A percentile compares a stretch with the other conserved stretches of the same genome.
Conservation (phyloP, 1,284 basidiomycete species). For the Pascua sp. region DNA sequence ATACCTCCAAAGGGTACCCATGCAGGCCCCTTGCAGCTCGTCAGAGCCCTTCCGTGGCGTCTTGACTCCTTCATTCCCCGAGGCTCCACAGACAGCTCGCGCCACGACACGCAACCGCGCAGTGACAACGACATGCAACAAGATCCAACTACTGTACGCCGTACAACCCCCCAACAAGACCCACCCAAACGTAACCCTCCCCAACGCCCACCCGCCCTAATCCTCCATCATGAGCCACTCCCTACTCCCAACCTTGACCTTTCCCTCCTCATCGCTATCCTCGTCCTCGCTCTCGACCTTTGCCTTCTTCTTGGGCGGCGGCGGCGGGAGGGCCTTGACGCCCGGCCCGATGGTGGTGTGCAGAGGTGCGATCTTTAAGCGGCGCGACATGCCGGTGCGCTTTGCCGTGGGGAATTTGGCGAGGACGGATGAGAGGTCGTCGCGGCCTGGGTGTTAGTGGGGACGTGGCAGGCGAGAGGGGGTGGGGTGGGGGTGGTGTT, state of each 20-base stretch:
- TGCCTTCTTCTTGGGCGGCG: conserved; percentile 43
- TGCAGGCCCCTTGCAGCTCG: too few species aligned
- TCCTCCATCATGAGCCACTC: conserved; percentile 48
- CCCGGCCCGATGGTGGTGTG: conserved; percentile 45
- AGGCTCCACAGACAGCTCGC: too few species aligned
- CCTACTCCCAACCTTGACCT: conserved; percentile 29
- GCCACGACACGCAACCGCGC: too few species aligned
- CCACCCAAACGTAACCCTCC: too few species aligned
- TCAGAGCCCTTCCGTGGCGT: too few species aligned
- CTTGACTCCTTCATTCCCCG: too few species aligned
- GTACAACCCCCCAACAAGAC: too few species aligned
- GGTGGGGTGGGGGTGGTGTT: too few species aligned
- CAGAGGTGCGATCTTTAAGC: conserved; percentile 37
- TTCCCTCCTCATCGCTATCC: conserved; percentile 34
- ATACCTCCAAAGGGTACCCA: too few species aligned
- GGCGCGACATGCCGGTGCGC: conserved; percentile 41
- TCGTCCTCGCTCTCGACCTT: conserved; percentile 42
- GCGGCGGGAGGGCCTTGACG: conserved; percentile 42
- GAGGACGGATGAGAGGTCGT: conserved; percentile 40
- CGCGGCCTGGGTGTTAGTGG: conserved; percentile 32
- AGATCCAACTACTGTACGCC: too few species aligned
- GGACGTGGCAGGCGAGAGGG: background rate
- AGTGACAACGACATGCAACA: too few species aligned
- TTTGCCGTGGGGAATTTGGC: conserved; percentile 41
- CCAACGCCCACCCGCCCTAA: conserved; percentile 11